A percentile compares a stretch with the other conserved stretches of the same genome.
phyloP scores from a whole-genome alignment of 805 yeast species.

The Zygosaccharomyces pseudorouxii region DNA sequence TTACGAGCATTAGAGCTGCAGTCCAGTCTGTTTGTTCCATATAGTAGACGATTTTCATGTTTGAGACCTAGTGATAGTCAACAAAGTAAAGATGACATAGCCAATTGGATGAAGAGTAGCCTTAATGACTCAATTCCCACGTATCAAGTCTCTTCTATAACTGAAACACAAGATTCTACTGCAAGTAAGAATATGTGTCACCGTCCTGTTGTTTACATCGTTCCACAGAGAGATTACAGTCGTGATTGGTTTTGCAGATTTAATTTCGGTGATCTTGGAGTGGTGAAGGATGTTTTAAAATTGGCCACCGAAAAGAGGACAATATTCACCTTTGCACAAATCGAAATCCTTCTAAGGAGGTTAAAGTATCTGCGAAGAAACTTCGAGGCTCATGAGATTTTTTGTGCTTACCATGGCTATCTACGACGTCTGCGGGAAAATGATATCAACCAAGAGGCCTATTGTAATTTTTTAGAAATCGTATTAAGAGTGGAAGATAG shows the following conservation, averaged over 20 bases:
- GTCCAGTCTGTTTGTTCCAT: not conserved
- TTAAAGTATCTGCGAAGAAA: constrained; percentile 11
- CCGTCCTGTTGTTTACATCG: not conserved
- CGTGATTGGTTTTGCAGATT: constrained; percentile 21
- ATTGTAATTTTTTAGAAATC: constrained; percentile 15
- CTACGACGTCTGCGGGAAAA: constrained; percentile 7
- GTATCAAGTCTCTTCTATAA: constrained; percentile 8
- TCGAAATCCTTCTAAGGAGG: constrained; percentile 14
- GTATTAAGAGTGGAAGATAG: constrained; percentile 19
- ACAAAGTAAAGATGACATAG: constrained; percentile 14
- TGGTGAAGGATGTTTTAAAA: constrained; percentile 11
- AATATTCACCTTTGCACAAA: constrained; percentile 19
- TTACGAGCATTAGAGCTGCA: constrained; percentile 1
- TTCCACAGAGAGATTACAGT: constrained; percentile 7
- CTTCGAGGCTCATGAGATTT: constrained; percentile 25
- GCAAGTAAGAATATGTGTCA: not conserved
- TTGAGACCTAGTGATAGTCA: constrained; percentile 5
- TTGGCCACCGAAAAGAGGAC: constrained; percentile 8
- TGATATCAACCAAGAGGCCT: not conserved
- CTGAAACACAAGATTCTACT: not conserved
- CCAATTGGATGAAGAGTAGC: constrained; percentile 16
- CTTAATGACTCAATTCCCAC: constrained; percentile 13
- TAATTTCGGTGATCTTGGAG: constrained; percentile 11
- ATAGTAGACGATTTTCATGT: constrained; percentile 7
- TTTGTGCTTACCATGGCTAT: constrained; percentile 11